These are phyloP conservation scores for Acanthamoeba healyi DNA, from an alignment of 208 protist species.

Conservation along the genomic window DNA sequence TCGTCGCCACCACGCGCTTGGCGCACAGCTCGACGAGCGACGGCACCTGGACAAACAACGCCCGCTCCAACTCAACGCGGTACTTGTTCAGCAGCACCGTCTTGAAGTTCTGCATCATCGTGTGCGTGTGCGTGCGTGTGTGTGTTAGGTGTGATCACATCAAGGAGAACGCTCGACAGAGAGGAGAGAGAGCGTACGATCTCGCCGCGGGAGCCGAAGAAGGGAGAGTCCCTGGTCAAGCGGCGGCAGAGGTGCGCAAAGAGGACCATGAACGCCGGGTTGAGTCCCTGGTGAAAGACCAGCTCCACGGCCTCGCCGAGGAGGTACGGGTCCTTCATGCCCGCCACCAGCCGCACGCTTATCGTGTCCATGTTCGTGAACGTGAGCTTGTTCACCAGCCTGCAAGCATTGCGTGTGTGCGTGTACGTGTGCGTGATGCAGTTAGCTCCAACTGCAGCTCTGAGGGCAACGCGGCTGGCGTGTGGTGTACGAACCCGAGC, in stretches of 20 bases:
- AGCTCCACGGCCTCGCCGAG: constrained; percentile 26
- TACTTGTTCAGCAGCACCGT: not conserved
- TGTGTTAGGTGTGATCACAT: too few relatives aligned
- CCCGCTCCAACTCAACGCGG: not conserved
- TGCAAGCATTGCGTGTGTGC: not conserved
- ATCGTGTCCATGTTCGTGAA: constrained; percentile 27
- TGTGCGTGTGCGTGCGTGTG: too few relatives aligned
- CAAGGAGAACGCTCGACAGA: too few relatives aligned
- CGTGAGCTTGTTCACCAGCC: constrained; percentile 30
- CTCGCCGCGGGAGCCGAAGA: not conserved
- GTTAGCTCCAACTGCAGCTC: too few relatives aligned
- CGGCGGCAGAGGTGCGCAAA: not conserved
- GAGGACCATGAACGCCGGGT: not conserved
- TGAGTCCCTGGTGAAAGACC: not conserved
- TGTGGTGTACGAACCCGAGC: not conserved
- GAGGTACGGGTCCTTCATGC: constrained; percentile 32
- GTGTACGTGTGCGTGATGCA: not conserved
- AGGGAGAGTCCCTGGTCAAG: not conserved
- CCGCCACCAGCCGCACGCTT: not conserved
- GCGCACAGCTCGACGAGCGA: not conserved
- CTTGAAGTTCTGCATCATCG: not conserved
- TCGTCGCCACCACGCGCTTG: not conserved
- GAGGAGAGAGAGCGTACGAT: not conserved
- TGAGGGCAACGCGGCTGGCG: too few relatives aligned
- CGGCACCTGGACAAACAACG: not conserved